These are phyloP conservation scores for Tagetes erecta DNA, from an alignment of 129 eudicot genomes.

Conservation along the genomic window DNA sequence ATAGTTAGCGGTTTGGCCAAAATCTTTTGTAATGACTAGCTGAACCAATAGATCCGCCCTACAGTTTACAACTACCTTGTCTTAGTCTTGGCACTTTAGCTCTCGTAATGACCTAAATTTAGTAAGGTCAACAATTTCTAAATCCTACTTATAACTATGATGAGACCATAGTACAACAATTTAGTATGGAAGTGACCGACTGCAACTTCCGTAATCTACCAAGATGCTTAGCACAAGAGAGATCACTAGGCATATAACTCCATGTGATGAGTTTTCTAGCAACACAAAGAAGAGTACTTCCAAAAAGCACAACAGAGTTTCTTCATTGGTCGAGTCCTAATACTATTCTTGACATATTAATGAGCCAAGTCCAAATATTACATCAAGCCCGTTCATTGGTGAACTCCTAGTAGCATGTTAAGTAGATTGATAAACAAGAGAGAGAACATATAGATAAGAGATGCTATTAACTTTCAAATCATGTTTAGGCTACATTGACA, in stretches of 20 bases:
- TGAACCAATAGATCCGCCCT: too few relatives aligned
- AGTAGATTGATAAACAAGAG: too few relatives aligned
- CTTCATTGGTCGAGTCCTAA: too few relatives aligned
- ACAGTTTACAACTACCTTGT: background rate
- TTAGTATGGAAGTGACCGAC: background rate
- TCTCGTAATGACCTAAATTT: background rate
- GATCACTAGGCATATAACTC: conserved; percentile 12
- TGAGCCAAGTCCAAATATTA: too few relatives aligned
- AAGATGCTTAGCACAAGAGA: conserved; percentile 14
- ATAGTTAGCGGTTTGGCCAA: too few relatives aligned
- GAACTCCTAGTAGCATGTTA: too few relatives aligned
- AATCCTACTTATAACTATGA: conserved; percentile 1
- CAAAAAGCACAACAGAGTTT: background rate
- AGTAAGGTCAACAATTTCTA: background rate
- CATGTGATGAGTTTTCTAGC: conserved; percentile 19
- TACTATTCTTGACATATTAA: too few relatives aligned
- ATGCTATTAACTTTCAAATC: background rate
- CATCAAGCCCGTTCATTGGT: too few relatives aligned
- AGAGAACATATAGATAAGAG: too few relatives aligned
- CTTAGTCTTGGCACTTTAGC: background rate
- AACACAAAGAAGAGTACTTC: conserved; percentile 6
- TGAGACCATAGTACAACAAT: background rate
- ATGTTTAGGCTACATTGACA: background rate
- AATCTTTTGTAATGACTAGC: too few relatives aligned
- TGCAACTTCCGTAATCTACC: background rate